A percentile compares a stretch with the other conserved stretches of the same genome.
These are phyloP conservation scores for Ophiostoma piceae DNA, from an alignment of 2,329 filamentous ascomycete species.

Conservation along the genomic window DNA sequence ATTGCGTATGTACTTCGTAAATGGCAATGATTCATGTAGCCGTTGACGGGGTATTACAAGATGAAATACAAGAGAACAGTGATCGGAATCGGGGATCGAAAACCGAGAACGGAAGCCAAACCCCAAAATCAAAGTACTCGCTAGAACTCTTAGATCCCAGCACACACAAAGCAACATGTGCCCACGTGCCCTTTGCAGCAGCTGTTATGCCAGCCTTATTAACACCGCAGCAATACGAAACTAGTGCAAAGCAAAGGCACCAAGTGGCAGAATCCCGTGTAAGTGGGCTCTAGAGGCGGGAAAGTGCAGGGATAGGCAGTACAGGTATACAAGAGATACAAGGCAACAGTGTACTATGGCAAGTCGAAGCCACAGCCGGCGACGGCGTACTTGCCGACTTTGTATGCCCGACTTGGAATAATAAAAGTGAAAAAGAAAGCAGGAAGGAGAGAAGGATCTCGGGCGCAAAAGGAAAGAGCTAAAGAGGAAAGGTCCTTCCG, in stretches of 20 bases:
- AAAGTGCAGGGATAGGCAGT: neutral
- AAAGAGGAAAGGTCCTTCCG: neutral
- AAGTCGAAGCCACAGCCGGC: neutral
- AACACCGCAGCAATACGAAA: neutral
- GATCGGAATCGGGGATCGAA: no score
- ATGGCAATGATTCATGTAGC: neutral
- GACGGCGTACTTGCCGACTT: neutral
- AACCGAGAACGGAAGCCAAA: neutral
- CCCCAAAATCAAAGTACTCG: neutral
- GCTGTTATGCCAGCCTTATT: neutral
- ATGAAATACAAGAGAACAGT: neutral
- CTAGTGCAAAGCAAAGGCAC: neutral
- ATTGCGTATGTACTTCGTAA: no score
- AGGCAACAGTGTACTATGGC: neutral
- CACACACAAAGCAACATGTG: neutral
- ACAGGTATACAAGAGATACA: neutral
- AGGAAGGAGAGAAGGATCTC: neutral
- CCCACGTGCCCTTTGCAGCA: neutral
- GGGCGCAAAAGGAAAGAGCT: neutral
- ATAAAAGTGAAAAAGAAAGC: neutral
- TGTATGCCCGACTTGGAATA: neutral
- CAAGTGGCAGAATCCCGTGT: conserved; percentile 1
- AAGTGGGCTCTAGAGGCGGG: neutral
- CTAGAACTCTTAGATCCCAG: neutral
- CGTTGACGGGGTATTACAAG: neutral